Evolutionary conservation across 805 yeast genomes (phyloP), one percentile per base, ranked within the genome.

Genomic region (Candida oleophila): DNA sequence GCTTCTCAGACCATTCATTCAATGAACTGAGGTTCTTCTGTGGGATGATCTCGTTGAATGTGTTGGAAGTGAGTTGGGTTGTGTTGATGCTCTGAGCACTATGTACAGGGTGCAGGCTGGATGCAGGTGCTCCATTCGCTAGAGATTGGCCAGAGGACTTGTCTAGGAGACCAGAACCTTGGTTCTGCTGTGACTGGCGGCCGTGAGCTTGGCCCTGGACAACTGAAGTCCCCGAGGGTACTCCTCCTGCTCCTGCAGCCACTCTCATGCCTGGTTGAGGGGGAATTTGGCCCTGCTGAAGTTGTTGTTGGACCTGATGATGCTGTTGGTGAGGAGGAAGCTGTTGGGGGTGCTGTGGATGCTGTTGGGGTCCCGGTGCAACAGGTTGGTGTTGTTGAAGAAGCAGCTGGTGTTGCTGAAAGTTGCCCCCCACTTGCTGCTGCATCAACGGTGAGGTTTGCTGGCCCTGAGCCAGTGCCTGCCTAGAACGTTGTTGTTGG

Each of bases 1-100:
- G 56, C 35, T 67, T 69, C 14, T 74, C 73, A 1, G 88, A 81
- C 91, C 90, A 85, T 48, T 73, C 73, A 33, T 71, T 68, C 2
- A 58, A 45, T 25, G 71, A 61, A 4, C 54, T 44, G 22, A 71
- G 46, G 5, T 57, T 52, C 28, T 55, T 57, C 46, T 61, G 46
- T 0, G 63, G 60, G 3, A 71, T 49, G 3, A 15, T n/a, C 19
- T 40, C 47, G 20, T 15, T 40, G 7, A 32, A 15, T 2, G 20
- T 8, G 3, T 33, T 9, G 4, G 25, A 12, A n/a, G 45, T 22
- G 16, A 35, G 14, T 19, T 42, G 45, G 7, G 20, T 21, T 14
- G 40, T 30, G 20, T 33, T 42, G 14, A 42, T 16, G 22, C 39
- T 42, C 19, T 34, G 39, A 8, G 40, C 45, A 35, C 21, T 42